These are phyloP conservation scores for Pouteria campechiana DNA, from an alignment of 179 eudicot genomes.

Conservation along the genomic window DNA sequence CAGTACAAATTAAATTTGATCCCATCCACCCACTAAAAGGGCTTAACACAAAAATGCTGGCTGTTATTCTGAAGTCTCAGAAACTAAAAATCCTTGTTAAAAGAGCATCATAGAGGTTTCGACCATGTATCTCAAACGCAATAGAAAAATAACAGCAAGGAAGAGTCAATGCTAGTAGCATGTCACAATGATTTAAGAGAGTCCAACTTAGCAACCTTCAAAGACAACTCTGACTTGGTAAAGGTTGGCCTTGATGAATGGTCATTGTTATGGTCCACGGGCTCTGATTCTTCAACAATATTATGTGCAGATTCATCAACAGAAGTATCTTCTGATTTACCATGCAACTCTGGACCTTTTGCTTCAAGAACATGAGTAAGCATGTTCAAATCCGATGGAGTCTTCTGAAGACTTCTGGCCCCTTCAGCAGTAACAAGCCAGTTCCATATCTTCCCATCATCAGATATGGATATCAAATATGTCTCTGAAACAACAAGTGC, in stretches of 20 bases:
- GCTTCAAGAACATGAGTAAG: constrained; percentile 20
- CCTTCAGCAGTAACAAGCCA: constrained; percentile 91
- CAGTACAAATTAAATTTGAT: too few relatives aligned
- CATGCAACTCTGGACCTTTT: constrained; percentile 17
- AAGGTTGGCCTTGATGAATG: constrained; percentile 17
- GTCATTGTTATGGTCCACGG: constrained; percentile 11
- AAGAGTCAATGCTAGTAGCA: too few relatives aligned
- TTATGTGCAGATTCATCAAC: constrained; percentile 16
- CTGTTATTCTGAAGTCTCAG: too few relatives aligned
- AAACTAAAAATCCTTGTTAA: too few relatives aligned
- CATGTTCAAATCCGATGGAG: constrained; percentile 12
- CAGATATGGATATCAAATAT: constrained; percentile 75
- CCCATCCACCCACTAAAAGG: too few relatives aligned
- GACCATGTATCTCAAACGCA: too few relatives aligned
- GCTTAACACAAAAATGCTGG: too few relatives aligned
- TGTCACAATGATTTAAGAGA: too few relatives aligned
- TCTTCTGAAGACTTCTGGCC: constrained; percentile 35
- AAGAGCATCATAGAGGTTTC: too few relatives aligned
- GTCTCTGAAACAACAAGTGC: constrained; percentile 56
- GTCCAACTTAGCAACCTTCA: constrained; percentile 46
- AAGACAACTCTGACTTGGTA: constrained; percentile 34
- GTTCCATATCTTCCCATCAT: constrained; percentile 96
- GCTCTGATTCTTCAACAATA: constrained; percentile 22
- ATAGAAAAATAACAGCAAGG: too few relatives aligned
- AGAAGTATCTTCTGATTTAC: constrained; percentile 10